Conservation (phyloP, 1,139 yeast genomes). For the Debaryomyces psychrophilus region DNA sequence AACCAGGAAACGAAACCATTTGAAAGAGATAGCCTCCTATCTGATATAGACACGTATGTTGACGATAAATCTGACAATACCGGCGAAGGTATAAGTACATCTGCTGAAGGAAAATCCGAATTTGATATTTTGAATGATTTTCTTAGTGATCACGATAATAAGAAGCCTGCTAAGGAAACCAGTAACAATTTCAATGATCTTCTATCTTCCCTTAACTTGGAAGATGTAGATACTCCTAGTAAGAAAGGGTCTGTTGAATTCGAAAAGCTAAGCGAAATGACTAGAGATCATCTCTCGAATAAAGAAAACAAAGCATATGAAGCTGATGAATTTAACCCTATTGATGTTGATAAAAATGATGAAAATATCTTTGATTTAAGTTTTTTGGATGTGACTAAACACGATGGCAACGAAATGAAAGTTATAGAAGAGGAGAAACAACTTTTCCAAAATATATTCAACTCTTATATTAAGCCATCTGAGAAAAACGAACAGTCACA, state of each 20-base stretch:
- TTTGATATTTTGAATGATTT: slow-evolving; percentile 9
- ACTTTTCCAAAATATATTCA: slow-evolving; percentile 29
- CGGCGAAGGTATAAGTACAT: neutral
- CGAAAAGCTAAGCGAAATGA: slow-evolving; percentile 4
- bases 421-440: slow-evolving; percentile 27
- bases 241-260: neutral
- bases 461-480: slow-evolving; percentile 21
- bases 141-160: slow-evolving; percentile 2
- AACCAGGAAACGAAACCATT: neutral
- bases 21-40: slow-evolving; percentile 3
- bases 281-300: neutral
- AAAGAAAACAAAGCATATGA: slow-evolving; percentile 4
- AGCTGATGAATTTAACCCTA: slow-evolving; percentile 11
- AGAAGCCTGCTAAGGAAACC: neutral
- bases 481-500: slow-evolving; percentile 9
- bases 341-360: slow-evolving; percentile 21
- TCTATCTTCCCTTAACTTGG: slow-evolving; percentile 6
- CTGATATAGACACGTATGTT: slow-evolving; percentile 5
- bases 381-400: slow-evolving; percentile 14
- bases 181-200: slow-evolving; percentile 6
- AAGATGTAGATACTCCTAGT: neutral
- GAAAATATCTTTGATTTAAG: slow-evolving; percentile 22
- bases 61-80: neutral
- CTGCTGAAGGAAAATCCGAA: neutral
- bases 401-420: slow-evolving; percentile 11